Percentiles rank a stretch among this genome's conserved stretches.
Evolutionary conservation across 2,329 filamentous ascomycete genomes (phyloP).

Genomic region (Biscogniauxia marginata): DNA sequence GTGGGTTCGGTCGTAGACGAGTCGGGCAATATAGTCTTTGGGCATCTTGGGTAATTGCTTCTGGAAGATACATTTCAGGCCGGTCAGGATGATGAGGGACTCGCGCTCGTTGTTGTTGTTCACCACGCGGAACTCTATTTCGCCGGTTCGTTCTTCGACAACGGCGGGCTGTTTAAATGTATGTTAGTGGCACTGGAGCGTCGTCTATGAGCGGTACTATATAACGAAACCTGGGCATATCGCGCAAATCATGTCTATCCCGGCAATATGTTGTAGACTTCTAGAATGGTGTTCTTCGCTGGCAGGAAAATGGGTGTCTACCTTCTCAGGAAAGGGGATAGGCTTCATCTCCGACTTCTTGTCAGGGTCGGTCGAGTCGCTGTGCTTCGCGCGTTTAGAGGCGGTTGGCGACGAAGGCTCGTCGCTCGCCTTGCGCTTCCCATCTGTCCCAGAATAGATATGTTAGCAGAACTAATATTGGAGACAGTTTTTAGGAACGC

Average conservation of each 20-base stretch:
- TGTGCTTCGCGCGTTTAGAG: constrained; percentile 63
- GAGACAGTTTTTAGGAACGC: constrained; percentile 1
- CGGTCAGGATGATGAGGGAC: constrained; percentile 90
- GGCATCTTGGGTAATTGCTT: constrained; percentile 99
- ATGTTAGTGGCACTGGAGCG: constrained; percentile 24
- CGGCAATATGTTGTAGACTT: not conserved
- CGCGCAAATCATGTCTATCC: too few relatives aligned
- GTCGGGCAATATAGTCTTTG: constrained; percentile 95
- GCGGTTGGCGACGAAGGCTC: constrained; percentile 61
- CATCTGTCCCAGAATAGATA: constrained; percentile 36
- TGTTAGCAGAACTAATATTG: not conserved
- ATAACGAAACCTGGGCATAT: not conserved
- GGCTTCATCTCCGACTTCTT: constrained; percentile 58
- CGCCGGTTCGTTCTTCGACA: constrained; percentile 86
- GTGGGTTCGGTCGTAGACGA: constrained; percentile 97
- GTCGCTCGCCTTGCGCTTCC: constrained; percentile 72
- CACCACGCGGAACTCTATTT: constrained; percentile 96
- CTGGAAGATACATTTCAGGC: constrained; percentile 96
- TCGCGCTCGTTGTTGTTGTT: constrained; percentile 92
- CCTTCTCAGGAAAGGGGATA: constrained; percentile 89
- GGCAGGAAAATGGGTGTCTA: constrained; percentile 30
- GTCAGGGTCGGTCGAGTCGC: constrained; percentile 41
- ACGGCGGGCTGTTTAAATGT: constrained; percentile 66
- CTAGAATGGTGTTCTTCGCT: constrained; percentile 12
- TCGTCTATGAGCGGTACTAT: constrained; percentile 3